Evolutionary conservation across 2,329 filamentous ascomycete species (phyloP), one percentile per base, ranked within the genome.

Genomic region (Albophoma yamanashiensis): DNA sequence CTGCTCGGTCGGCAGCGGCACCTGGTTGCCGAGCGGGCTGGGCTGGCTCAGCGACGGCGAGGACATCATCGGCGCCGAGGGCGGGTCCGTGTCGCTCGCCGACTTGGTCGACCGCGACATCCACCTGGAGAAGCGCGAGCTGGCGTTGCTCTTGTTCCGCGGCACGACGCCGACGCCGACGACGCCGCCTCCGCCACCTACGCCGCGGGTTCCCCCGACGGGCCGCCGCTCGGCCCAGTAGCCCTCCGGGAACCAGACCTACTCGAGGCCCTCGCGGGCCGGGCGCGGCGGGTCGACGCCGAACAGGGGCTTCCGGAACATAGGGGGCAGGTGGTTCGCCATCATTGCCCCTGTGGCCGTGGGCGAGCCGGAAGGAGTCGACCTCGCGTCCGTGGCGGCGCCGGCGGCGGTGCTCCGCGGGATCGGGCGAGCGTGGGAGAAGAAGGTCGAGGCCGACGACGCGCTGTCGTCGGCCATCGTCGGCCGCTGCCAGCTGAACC

Each of bases 241-340:
- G 7, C 83, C 83, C 58, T 78, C 79, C 1, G 83, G 82, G 67
- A 82, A 85, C 83, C 82, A 85, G 31, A 85, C 83, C 83, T 82
- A 86, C 72, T 86, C 83, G 66, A 71, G 76, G 47, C 82, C 82
- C 53, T 79, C 75, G 56, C 71, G 79, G 58, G 83, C 72, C n/a
- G 79, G 76, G 2, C 83, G 78, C 31, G 82, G 83, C 3, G 82
- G 82, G 60, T 85, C 82, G 36, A 80, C 68, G 20, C 68, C 70
- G 22, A 69, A 73, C 20, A 27, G 4, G 22, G 20, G 22, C 6
- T 31, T 8, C 59, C 61, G 27, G 6, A 2, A 7, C 5, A 40
- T 4, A 25, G 17, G 17, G 11, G 50, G 17, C 2, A 31, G 31
- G 11, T 15, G 20, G 6, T 38, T 38, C 14, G 25, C 31, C 8